Percentiles rank a stretch among this genome's conserved stretches.
phyloP scores from a whole-genome alignment of 805 yeast genomes.

The Priceomyces carsonii region DNA sequence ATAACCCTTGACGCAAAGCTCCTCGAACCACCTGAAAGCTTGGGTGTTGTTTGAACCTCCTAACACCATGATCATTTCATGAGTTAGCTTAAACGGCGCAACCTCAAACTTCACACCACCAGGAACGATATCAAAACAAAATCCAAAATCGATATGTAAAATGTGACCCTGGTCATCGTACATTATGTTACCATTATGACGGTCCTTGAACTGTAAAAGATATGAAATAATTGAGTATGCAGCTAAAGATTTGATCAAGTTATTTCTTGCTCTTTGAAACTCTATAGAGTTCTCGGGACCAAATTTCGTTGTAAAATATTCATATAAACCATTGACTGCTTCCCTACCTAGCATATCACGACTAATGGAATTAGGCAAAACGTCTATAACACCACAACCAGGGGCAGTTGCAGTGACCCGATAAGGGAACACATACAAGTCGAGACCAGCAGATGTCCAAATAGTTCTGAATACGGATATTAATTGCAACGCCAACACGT shows the following conservation, averaged over 20 bases:
- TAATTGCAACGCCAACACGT: constrained; percentile 88
- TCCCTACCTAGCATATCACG: constrained; percentile 99
- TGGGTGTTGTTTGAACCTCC: constrained; percentile 88
- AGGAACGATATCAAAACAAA: constrained; percentile 97
- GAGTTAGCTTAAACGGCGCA: constrained; percentile 96
- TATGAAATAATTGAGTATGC: constrained; percentile 93
- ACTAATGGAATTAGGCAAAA: constrained; percentile 89
- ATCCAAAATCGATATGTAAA: constrained; percentile 96
- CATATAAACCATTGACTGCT: constrained; percentile 95
- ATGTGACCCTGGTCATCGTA: constrained; percentile 94
- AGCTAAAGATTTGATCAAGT: constrained; percentile 90
- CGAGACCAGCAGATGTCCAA: constrained; percentile 86
- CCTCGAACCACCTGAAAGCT: constrained; percentile 92
- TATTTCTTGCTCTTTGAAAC: constrained; percentile 88
- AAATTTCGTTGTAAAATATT: constrained; percentile 86
- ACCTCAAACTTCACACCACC: constrained; percentile 98
- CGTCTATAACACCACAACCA: constrained; percentile 99
- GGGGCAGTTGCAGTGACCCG: constrained; percentile 98
- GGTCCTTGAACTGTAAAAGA: constrained; percentile 88
- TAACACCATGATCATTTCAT: constrained; percentile 93
- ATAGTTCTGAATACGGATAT: constrained; percentile 89
- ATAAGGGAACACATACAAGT: constrained; percentile 88
- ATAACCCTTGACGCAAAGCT: constrained; percentile 89
- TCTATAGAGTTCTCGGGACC: constrained; percentile 92
- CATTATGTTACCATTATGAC: constrained; percentile 98